phyloP scores from a whole-genome alignment of 495 filamentous ascomycete genomes.

The Corynascus novoguineensis region DNA sequence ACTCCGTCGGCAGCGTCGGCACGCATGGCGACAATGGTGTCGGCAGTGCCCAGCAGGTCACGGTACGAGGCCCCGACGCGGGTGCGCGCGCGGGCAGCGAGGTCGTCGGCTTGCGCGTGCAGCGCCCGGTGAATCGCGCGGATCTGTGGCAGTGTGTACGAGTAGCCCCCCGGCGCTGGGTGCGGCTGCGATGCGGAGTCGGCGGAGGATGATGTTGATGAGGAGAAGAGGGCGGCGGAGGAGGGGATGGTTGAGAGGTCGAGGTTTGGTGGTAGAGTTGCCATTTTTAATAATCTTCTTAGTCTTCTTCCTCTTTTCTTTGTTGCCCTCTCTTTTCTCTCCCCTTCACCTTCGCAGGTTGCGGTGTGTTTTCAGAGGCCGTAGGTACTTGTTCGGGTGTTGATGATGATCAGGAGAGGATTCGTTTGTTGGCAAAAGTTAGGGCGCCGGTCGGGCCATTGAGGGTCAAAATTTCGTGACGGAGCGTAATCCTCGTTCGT shows the following conservation, averaged over 20 bases:
- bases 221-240: constrained; percentile 4
- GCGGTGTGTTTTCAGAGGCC: too few species aligned
- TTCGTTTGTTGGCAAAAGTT: too few species aligned
- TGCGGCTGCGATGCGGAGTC: neutral
- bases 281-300: neutral
- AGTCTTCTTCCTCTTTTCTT: neutral
- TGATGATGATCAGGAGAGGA: too few species aligned
- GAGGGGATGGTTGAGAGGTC: constrained; percentile 2
- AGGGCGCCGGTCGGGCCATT: too few species aligned
- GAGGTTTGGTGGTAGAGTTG: neutral
- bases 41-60: constrained; percentile 86
- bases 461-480: too few species aligned
- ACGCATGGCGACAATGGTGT: constrained; percentile 87
- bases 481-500: too few species aligned
- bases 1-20: constrained; percentile 65
- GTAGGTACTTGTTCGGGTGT: too few species aligned
- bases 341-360: neutral
- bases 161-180: neutral
- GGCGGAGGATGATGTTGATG: neutral
- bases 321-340: neutral
- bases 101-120: constrained; percentile 59
- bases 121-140: constrained; percentile 52
- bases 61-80: constrained; percentile 93
- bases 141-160: constrained; percentile 59
- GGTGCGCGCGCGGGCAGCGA: constrained; percentile 79